Percentiles rank a stretch among this genome's conserved stretches.
These are phyloP conservation scores for Neostapfia colusana DNA, from an alignment of 176 grass and related monocot genomes.

Conservation along the genomic window DNA sequence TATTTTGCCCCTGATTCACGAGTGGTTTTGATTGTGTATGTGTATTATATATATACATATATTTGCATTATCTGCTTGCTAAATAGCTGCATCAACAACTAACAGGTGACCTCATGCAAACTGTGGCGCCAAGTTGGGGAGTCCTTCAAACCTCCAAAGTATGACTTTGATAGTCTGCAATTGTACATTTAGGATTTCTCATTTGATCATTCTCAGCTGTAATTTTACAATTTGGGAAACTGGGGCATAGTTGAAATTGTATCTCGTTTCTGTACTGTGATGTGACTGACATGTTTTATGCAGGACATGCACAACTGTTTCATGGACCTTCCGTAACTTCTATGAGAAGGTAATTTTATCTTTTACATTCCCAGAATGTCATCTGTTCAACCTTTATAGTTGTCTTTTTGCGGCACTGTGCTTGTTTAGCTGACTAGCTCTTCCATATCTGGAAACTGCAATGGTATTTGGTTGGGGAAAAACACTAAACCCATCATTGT, in stretches of 20 bases:
- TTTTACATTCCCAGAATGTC: constrained; percentile 6
- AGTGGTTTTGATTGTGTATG: neutral
- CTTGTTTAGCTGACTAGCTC: constrained; percentile 24
- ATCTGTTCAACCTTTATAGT: neutral
- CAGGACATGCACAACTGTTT: constrained; percentile 98
- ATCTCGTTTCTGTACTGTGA: constrained; percentile 28
- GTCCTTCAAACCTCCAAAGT: constrained; percentile 98
- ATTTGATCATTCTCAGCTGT: constrained; percentile 18
- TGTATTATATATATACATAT: neutral
- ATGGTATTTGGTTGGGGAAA: constrained; percentile 8
- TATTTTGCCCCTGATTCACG: neutral
- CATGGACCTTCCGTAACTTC: constrained; percentile 95
- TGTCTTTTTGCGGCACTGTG: constrained; percentile 20
- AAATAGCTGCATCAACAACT: constrained; percentile 50
- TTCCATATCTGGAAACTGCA: neutral
- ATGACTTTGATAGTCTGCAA: constrained; percentile 40
- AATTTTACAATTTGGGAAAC: constrained; percentile 9
- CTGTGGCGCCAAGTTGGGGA: constrained; percentile 98
- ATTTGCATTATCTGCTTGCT: constrained; percentile 8
- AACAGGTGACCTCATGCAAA: constrained; percentile 94
- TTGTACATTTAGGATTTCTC: constrained; percentile 1
- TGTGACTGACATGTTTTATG: constrained; percentile 38
- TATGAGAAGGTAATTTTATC: constrained; percentile 79
- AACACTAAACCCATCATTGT: neutral
- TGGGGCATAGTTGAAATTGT: constrained; percentile 16